Evolutionary conservation across 1,139 yeast genomes (phyloP).

Genomic region (Kodamaea alishanica): DNA sequence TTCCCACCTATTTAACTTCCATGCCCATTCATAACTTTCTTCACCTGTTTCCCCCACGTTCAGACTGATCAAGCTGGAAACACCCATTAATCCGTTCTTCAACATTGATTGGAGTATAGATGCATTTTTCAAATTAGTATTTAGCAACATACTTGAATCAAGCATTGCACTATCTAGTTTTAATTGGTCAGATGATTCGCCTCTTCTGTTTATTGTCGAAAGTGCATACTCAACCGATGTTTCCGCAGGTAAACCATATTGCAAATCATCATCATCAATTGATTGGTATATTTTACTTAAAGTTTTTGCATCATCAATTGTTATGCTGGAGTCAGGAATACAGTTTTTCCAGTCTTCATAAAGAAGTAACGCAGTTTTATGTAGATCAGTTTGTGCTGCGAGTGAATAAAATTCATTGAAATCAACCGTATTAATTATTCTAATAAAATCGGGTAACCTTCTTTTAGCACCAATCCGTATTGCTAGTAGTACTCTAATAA

Average conservation of each 20-base stretch:
- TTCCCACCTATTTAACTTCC: constrained; percentile 76
- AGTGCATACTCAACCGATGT: constrained; percentile 53
- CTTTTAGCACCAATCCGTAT: constrained; percentile 44
- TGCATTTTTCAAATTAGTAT: constrained; percentile 9
- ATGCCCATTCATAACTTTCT: constrained; percentile 47
- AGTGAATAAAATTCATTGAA: constrained; percentile 26
- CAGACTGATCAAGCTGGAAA: constrained; percentile 36
- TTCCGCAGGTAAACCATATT: constrained; percentile 59
- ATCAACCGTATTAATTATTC: constrained; percentile 35
- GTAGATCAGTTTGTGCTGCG: constrained; percentile 35
- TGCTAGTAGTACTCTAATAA: constrained; percentile 38
- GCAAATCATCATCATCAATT: constrained; percentile 58
- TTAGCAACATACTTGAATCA: constrained; percentile 41
- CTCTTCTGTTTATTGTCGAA: constrained; percentile 32
- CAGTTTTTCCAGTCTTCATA: constrained; percentile 47
- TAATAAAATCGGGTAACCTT: constrained; percentile 28
- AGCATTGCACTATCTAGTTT: constrained; percentile 54
- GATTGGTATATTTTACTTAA: constrained; percentile 43
- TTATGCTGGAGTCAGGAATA: background rate
- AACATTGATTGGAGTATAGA: constrained; percentile 36
- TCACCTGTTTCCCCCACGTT: constrained; percentile 7
- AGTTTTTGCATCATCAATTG: constrained; percentile 12
- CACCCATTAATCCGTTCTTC: constrained; percentile 47
- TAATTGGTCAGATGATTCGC: constrained; percentile 39
- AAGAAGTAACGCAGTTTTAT: constrained; percentile 49